phyloP scores from a whole-genome alignment of 1,284 basidiomycete species.

The Marasmius sp. region DNA sequence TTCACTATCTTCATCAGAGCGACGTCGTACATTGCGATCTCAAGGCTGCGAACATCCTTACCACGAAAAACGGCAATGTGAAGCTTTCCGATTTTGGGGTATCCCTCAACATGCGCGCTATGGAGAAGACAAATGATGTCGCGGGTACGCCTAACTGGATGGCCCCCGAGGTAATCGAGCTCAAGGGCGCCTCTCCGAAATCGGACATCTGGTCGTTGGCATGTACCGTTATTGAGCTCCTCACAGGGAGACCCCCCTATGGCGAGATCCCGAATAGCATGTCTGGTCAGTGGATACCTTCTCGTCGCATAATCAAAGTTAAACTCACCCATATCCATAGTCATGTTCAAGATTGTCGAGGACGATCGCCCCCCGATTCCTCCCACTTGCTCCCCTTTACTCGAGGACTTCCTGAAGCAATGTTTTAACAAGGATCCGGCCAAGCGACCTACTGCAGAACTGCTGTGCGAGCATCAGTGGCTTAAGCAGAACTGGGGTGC shows the following conservation, averaged over 20 bases:
- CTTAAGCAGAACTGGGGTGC: constrained; percentile 77
- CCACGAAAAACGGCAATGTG: constrained; percentile 95
- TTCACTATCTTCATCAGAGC: constrained; percentile 84
- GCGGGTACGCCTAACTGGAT: constrained; percentile 98
- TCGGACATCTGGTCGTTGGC: constrained; percentile 92
- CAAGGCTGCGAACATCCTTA: constrained; percentile 98
- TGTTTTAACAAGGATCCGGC: constrained; percentile 91
- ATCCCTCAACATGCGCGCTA: constrained; percentile 95
- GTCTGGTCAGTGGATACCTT: constrained; percentile 57
- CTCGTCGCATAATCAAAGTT: constrained; percentile 7
- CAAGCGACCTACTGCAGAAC: constrained; percentile 77
- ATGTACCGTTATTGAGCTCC: constrained; percentile 90
- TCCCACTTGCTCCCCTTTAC: constrained; percentile 67
- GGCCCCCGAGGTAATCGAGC: constrained; percentile 94
- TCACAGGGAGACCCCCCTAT: constrained; percentile 91
- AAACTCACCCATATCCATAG: constrained; percentile 34
- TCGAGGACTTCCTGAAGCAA: constrained; percentile 75
- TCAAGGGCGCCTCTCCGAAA: constrained; percentile 72
- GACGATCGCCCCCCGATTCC: constrained; percentile 88
- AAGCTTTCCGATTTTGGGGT: constrained; percentile 99
- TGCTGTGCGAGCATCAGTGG: constrained; percentile 90
- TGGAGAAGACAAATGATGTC: constrained; percentile 86
- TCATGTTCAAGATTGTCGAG: constrained; percentile 96
- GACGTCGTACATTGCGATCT: constrained; percentile 91
- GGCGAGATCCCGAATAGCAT: constrained; percentile 83